Base-by-base conservation (phyloP, 257 asterid genomes). In the Paraleonurus japonicus region DNA sequence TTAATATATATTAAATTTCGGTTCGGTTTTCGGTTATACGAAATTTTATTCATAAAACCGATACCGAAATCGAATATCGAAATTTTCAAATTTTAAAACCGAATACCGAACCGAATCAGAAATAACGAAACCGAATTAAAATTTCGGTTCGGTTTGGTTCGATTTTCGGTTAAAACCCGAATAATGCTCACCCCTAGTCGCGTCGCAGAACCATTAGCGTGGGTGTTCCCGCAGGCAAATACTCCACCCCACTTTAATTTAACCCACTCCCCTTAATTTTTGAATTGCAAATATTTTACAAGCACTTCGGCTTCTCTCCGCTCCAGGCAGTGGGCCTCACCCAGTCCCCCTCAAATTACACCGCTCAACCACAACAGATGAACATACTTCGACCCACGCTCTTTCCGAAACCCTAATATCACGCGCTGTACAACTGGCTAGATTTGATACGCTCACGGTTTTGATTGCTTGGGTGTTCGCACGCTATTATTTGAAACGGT, bases 301-400 rank as follows among this genome's bases (percentile, higher is more conserved):
- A 27, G 63, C 74, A 51, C 71, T 47, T 55, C 57, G 61, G 13
- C 47, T 41, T 59, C 70, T 65, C 71, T 65, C 67, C 79, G 77
- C 80, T 76, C 69, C 77, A 68, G 67, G 22, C 61, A 12, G 55
- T 70, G 79, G 85, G 65, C 68, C 85, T 71, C 74, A 23, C 74
- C 10, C 76, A 20, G 71, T 16, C 72, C 72, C 76, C 76, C 72
- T 78, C 81, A 78, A 81, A 78, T 78, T 61, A 71, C 81, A 68
- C 85, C 81, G 85, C 85, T 81, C 81, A 71, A 78, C 85, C 79
- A 75, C 69, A 78, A 61, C 79, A 27, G n/a, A 65, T 61, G 53
- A 22, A 9, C 61, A 2, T 69, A 67, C 57, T 47, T 55, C 2
- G 2, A 0, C 4, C 6, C 78, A 67, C 85, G 80, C 82, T 60